A percentile compares a stretch with the other conserved stretches of the same genome.
Conservation (phyloP, 2,329 filamentous ascomycete genomes). For the Thyridium curvatum region DNA sequence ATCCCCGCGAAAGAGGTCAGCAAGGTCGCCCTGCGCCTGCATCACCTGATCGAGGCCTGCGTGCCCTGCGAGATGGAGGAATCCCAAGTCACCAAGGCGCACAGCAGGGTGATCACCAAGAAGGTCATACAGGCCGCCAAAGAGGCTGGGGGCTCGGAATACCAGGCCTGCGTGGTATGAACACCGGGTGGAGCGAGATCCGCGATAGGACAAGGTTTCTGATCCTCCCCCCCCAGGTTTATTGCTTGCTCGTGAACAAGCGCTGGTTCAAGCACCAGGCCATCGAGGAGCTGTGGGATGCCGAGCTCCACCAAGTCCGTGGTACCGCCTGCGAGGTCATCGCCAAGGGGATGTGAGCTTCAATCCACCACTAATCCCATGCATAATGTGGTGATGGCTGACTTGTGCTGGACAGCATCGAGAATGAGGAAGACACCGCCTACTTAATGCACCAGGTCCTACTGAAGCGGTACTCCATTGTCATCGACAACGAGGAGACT, state of each 20-base stretch:
- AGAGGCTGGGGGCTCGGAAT: slow-evolving; percentile 70
- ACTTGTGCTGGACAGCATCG: slow-evolving; percentile 54
- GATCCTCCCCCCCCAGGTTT: slow-evolving; percentile 39
- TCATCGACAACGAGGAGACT: slow-evolving; percentile 66
- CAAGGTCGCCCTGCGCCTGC: slow-evolving; percentile 81
- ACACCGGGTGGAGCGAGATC: not conserved
- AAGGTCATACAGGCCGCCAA: slow-evolving; percentile 75
- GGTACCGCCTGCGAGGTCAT: slow-evolving; percentile 85
- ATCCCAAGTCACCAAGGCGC: slow-evolving; percentile 65
- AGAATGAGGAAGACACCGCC: slow-evolving; percentile 69
- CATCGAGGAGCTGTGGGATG: slow-evolving; percentile 81
- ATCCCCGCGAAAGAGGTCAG: slow-evolving; percentile 77
- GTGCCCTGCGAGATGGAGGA: slow-evolving; percentile 87
- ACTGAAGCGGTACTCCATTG: slow-evolving; percentile 80
- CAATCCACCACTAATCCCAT: not conserved
- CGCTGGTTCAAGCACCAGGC: slow-evolving; percentile 77
- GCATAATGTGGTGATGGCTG: not conserved
- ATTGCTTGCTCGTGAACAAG: slow-evolving; percentile 67
- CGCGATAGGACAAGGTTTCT: not conserved
- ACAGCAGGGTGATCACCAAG: slow-evolving; percentile 78
- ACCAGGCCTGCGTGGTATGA: slow-evolving; percentile 65
- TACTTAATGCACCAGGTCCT: slow-evolving; percentile 78
- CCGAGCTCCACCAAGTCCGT: slow-evolving; percentile 72
- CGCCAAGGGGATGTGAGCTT: slow-evolving; percentile 64
- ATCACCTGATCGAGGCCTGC: slow-evolving; percentile 83